Evolutionary conservation across 768 basidiomycete species (phyloP), one percentile per base, ranked within the genome.

Genomic region (Dentipellis fragilis): DNA sequence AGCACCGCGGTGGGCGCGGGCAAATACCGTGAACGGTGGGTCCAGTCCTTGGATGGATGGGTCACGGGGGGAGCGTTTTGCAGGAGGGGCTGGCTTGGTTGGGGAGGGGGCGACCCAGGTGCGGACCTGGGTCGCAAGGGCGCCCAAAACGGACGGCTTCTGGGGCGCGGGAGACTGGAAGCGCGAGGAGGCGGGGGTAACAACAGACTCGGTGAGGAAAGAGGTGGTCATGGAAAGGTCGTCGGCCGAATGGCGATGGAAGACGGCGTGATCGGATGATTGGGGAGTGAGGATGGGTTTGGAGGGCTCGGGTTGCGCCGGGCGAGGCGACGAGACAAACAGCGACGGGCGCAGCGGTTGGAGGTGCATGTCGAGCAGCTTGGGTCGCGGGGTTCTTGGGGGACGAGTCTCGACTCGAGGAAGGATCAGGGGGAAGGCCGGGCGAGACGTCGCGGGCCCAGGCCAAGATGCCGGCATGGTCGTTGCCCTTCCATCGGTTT

Each of bases 391-490:
- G 55, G 58, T 48, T 57, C 36, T 29, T 53, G 45, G 7, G 46
- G n/a, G 19, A 45, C 40, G 16, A 35, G 45, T 14, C 49, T 49
- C 17, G 56, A 56, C n/a, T 23, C 46, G 16, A 51, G 61, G 17
- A 62, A 52, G 17, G 64, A 34, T 54, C 67, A 22, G 42, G 62
- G 58, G n/a, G 65, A 51, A 52, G 59, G 55, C 58, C 64, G 48
- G 57, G 65, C 51, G 62, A 59, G 55, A 59, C 65, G 61, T 59
- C 68, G 68, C 21, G 67, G 50, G 65, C 57, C 75, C 72, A 59
- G 0, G 77, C 76, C 12, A 67, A 60, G 55, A 83, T 82, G 51
- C 74, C 75, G 19, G 68, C 71, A 40, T 62, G 57, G 54, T 72
- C 72, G 56, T 67, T 75, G 56, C 72, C 77, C 10, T 53, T 48